These are phyloP conservation scores for Sporobolomyces pararoseus DNA, from an alignment of 768 basidiomycete genomes.

Conservation along the genomic window DNA sequence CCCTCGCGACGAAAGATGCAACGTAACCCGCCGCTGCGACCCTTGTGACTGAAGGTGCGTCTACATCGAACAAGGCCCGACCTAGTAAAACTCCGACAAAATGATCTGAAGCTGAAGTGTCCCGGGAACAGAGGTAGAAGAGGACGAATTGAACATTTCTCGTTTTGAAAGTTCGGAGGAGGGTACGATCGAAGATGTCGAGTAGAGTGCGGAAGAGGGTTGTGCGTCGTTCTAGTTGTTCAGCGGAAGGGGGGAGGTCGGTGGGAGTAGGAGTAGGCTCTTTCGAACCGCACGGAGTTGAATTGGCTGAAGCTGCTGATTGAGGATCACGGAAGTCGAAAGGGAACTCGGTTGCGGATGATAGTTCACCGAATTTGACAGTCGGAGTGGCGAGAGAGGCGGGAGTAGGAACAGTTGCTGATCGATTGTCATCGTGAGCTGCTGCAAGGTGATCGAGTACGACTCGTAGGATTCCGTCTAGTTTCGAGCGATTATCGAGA, in stretches of 20 bases:
- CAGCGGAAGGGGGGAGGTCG: constrained; percentile 39
- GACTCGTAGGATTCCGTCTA: constrained; percentile 79
- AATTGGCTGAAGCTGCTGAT: background rate
- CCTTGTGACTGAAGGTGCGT: constrained; percentile 68
- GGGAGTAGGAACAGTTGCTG: background rate
- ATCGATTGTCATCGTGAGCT: constrained; percentile 24
- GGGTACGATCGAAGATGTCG: constrained; percentile 86
- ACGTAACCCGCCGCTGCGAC: constrained; percentile 92
- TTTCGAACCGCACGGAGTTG: constrained; percentile 16
- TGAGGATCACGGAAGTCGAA: constrained; percentile 7
- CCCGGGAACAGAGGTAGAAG: constrained; percentile 91
- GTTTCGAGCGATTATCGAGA: constrained; percentile 69
- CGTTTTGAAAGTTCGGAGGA: constrained; percentile 92
- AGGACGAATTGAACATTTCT: constrained; percentile 95
- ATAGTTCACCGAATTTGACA: constrained; percentile 22
- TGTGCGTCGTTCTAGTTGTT: constrained; percentile 51
- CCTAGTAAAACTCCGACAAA: constrained; percentile 94
- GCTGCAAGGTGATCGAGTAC: constrained; percentile 79
- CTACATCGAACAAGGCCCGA: constrained; percentile 66
- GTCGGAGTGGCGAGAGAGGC: constrained; percentile 1
- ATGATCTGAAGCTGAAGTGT: constrained; percentile 80
- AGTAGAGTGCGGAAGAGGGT: constrained; percentile 81
- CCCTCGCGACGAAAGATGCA: constrained; percentile 84
- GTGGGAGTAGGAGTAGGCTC: constrained; percentile 35
- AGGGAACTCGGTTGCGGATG: background rate